Base-by-base conservation (phyloP, 306 rosid species). In the Argentina anserina region DNA sequence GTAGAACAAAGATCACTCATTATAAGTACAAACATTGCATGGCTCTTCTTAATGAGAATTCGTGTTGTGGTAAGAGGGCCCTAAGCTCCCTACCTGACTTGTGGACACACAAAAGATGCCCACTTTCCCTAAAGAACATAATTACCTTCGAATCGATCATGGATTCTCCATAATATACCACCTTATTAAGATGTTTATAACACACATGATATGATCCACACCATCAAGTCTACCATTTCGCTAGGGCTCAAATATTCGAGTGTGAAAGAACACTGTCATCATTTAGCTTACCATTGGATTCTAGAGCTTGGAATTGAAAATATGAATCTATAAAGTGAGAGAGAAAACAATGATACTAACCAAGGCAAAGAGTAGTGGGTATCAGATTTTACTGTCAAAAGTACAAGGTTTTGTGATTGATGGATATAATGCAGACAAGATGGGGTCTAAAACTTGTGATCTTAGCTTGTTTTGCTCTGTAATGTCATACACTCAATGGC, bases 381-480 rank as follows among this genome's bases (percentile, higher is more conserved):
- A 69, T 66, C 21, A 67, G 23, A 47, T 41, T 71, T 74, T 80
- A 71, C 64, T 66, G 68, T 53, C 9, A 63, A 28, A 67, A 23
- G 33, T 47, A 55, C 53, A 17, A 70, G 78, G 31, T 70, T 65
- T 73, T 70, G 81, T 73, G 77, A 75, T 17, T 61, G 67, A 34
- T 34, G 20, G 26, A 61, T 28, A 15, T 28, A 28, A 72, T 46
- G 76, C 87, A 55, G 79, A 77, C 75, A 46, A 80, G 78, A 82
- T 83, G 83, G 95, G 91, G 84, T 76, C 85, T 78, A 71, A 70
- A 31, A 20, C 23, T 79, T 76, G 56, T 78, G 76, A 78, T 69
- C 73, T 46, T 21, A 34, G 28, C 41, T 69, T 70, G 70, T 23
- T 69, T 69, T 39, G 81, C 64, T 81, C 29, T 78, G 59, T 26